Evolutionary conservation across 2,329 filamentous ascomycete species (phyloP), one percentile per base, ranked within the genome.

Genomic region (Huntiella savannae): DNA sequence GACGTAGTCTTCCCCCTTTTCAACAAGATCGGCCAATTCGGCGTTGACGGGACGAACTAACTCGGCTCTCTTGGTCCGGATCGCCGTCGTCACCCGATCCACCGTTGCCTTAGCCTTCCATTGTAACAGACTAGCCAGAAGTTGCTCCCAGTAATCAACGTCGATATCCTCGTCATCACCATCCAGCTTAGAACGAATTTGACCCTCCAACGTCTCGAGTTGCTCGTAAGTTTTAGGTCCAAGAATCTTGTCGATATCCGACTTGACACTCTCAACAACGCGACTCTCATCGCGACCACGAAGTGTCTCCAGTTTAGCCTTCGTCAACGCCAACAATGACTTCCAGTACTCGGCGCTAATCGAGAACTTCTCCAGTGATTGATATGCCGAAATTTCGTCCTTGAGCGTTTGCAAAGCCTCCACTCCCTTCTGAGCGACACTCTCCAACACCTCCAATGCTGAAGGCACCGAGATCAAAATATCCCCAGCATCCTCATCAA

Each of bases 101-200:
- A 98, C 64, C 59, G 80, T 85, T 2, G 86, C 85, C 59, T 83
- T 86, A 33, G 91, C 85, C 64, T 96, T 96, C 77, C 84, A 95
- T 1, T 94, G 77, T 5, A 82, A 69, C 52, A 98, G 66, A 57
- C 79, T 92, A 53, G 79, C 78, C 51, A 98, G 68, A 12, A 98
- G 68, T 58, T 94, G 84, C 58, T 93, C 85, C 91, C 91, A 98
- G 60, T 96, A 98, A 62, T 98, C 91, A 2, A 82, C 85, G 60
- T 98, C 91, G 53, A 98, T 88, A 37, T 84, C 79, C 35, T 83
- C 79, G 57, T 95, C 87, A 57, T 94, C 79, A 5, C 85, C 92
- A 45, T 78, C 71, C 41, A 98, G 66, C 64, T 98, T 98, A 12
- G 70, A 68, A 58, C 77, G 77, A 60, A 98, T 91, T 63, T 96